These are phyloP conservation scores for Chlorella sorokiniana DNA, from an alignment of 139 green algal species.

Conservation along the genomic window DNA sequence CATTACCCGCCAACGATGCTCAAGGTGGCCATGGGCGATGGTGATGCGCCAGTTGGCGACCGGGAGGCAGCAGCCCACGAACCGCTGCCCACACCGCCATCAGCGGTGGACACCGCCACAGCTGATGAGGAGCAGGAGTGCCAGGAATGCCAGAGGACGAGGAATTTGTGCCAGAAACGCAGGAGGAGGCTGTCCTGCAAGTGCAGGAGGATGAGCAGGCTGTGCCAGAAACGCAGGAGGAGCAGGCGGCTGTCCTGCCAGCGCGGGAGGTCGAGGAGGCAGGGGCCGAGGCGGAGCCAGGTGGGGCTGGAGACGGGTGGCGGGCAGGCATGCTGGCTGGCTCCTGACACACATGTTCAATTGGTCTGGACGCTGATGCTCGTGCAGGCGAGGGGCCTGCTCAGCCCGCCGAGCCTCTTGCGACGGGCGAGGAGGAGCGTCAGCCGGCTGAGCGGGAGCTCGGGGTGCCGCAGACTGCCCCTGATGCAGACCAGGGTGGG, in stretches of 20 bases:
- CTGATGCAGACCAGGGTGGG: too few species aligned
- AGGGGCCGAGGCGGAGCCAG: not conserved
- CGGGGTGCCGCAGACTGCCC: too few species aligned
- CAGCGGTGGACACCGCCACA: not conserved
- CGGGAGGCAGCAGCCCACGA: not conserved
- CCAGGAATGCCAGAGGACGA: too few species aligned
- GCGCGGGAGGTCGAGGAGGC: not conserved
- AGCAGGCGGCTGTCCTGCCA: not conserved
- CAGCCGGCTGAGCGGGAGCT: not conserved
- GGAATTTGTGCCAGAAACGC: not conserved
- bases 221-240: constrained; percentile 21
- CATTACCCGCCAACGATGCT: too few species aligned
- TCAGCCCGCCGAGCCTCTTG: too few species aligned
- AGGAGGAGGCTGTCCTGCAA: too few species aligned
- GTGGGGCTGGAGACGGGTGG: not conserved
- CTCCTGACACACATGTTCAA: too few species aligned
- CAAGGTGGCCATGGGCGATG: too few species aligned
- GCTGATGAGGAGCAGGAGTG: not conserved
- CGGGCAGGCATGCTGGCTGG: too few species aligned
- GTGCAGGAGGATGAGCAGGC: not conserved
- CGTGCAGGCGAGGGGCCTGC: not conserved
- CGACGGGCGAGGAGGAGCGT: not conserved
- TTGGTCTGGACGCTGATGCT: too few species aligned
- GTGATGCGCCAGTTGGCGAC: too few species aligned
- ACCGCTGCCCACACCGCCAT: not conserved